Evolutionary conservation across 2,329 filamentous ascomycete genomes (phyloP).

Genomic region (Helminthosporium solani): DNA sequence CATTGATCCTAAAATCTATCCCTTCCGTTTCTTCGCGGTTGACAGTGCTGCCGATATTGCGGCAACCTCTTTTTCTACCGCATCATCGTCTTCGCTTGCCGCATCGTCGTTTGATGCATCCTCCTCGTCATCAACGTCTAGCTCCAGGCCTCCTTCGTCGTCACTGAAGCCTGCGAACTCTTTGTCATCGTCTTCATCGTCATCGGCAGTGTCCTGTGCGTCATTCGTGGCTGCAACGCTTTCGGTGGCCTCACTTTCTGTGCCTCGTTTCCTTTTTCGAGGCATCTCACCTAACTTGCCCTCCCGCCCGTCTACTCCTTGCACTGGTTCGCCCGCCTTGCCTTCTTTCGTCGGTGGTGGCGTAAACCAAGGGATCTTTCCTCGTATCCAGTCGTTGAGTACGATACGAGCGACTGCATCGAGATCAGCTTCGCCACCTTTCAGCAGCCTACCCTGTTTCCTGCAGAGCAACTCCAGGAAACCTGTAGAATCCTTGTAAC

Average conservation of each 20-base stretch:
- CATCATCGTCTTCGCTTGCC: slow-evolving; percentile 31
- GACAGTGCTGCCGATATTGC: slow-evolving; percentile 37
- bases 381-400: slow-evolving; percentile 90
- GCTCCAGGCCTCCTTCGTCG: slow-evolving; percentile 19
- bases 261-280: slow-evolving; percentile 67
- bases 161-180: slow-evolving; percentile 40
- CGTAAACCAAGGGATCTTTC: slow-evolving; percentile 96
- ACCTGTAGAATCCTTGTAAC: slow-evolving; percentile 73
- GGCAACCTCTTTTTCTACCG: slow-evolving; percentile 35
- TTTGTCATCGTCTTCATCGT: slow-evolving; percentile 22
- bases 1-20: slow-evolving; percentile 23
- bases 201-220: slow-evolving; percentile 13
- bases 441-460: slow-evolving; percentile 81
- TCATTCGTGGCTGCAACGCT: slow-evolving; percentile 23
- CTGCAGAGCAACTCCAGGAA: slow-evolving; percentile 85
- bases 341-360: slow-evolving; percentile 62
- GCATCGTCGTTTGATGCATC: slow-evolving; percentile 22
- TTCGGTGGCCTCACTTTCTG: slow-evolving; percentile 32
- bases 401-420: slow-evolving; percentile 97
- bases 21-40: slow-evolving; percentile 37
- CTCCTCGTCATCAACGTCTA: slow-evolving; percentile 22
- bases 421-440: slow-evolving; percentile 91
- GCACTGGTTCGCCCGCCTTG: slow-evolving; percentile 20
- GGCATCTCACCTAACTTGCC: slow-evolving; percentile 83
- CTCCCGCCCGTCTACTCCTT: slow-evolving; percentile 64